Evolutionary conservation across 148 eudicot genomes (phyloP).

Genomic region (Bassia scoparia): DNA sequence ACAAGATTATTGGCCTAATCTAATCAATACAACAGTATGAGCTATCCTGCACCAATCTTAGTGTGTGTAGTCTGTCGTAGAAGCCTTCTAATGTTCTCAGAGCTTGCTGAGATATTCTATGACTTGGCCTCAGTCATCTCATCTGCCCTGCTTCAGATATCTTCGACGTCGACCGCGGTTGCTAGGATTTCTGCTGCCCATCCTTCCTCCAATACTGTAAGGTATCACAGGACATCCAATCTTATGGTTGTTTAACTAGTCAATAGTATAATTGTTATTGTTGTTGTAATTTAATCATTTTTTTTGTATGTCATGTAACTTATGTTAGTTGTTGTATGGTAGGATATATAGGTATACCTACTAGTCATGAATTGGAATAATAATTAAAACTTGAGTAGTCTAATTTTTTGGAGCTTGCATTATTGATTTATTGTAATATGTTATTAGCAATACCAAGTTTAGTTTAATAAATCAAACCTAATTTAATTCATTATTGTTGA

Average conservation of each 20-base stretch:
- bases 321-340: no score
- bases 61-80: conserved; percentile 28
- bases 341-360: no score
- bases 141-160: conserved; percentile 18
- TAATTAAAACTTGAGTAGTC: no score
- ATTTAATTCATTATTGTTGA: no score
- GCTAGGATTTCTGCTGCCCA: not conserved
- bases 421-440: no score
- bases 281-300: not conserved
- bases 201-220: conserved; percentile 17
- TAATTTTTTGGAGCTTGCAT: no score
- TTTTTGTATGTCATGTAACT: no score
- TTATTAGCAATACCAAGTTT: no score
- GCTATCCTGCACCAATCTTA: conserved; percentile 15
- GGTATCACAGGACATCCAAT: conserved; percentile 20
- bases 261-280: not conserved
- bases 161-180: not conserved
- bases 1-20: no score
- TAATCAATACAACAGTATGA: not conserved
- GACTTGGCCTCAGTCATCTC: conserved; percentile 20
- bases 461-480: no score
- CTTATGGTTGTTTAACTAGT: conserved; percentile 22
- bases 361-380: no score
- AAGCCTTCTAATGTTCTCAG: conserved; percentile 20
- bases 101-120: conserved; percentile 13